Evolutionary conservation across 352 stramenopile genomes (phyloP).

Genomic region (Phytophthora cryptogea): DNA sequence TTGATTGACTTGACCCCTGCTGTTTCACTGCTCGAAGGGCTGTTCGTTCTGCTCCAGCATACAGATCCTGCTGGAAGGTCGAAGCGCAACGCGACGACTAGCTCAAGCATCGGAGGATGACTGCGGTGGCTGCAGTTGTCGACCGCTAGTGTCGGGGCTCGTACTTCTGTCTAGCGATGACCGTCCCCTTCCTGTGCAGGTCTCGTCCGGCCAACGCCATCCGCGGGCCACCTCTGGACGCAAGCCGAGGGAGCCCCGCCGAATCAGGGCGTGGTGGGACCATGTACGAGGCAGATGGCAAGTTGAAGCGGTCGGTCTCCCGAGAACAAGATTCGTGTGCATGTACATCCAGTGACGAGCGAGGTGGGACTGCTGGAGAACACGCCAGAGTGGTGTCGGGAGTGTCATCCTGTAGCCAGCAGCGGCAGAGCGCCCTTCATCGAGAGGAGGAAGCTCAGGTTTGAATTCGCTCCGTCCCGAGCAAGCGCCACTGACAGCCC

Average conservation of each 20-base stretch:
- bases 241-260: not conserved
- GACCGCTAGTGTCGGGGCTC: no score
- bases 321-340: constrained; percentile 22
- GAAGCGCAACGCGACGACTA: constrained; percentile 20
- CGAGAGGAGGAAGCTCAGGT: constrained; percentile 26
- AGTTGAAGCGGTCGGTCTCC: constrained; percentile 35
- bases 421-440: constrained; percentile 13
- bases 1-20: no score
- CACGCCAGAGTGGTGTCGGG: constrained; percentile 31
- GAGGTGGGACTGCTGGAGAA: constrained; percentile 24
- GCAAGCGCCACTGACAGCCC: constrained; percentile 24
- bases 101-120: constrained; percentile 9
- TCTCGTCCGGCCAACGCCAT: no score
- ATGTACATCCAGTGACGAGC: constrained; percentile 32
- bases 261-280: not conserved
- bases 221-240: no score
- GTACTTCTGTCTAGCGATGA: no score
- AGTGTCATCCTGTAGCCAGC: constrained; percentile 30
- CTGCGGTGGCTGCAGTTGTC: constrained; percentile 4
- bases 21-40: no score
- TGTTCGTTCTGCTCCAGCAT: not conserved
- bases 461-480: constrained; percentile 35
- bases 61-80: not conserved
- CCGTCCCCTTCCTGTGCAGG: no score
- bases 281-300: constrained; percentile 1